A percentile compares a stretch with the other conserved stretches of the same genome.
Conservation (phyloP, 345 rosid genomes). For the Linum usitatissimum region DNA sequence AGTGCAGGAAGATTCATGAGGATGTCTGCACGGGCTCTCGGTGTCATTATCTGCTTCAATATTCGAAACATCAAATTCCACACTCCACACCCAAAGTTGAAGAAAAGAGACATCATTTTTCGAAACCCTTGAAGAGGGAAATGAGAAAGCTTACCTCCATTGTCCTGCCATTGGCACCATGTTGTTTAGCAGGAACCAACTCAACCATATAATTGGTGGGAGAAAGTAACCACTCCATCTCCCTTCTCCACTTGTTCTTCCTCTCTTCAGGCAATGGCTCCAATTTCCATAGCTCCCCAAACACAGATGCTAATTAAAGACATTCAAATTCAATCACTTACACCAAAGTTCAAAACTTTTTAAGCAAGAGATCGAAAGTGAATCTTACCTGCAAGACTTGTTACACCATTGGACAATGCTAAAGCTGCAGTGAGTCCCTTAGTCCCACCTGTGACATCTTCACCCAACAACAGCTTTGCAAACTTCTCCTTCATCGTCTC, state of each 20-base stretch:
- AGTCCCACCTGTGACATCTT: constrained; percentile 73
- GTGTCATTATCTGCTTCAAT: constrained; percentile 77
- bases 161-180: constrained; percentile 60
- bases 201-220: constrained; percentile 92
- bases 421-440: constrained; percentile 59
- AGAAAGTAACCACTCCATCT: constrained; percentile 94
- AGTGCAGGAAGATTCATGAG: constrained; percentile 95
- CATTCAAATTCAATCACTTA: constrained; percentile 6
- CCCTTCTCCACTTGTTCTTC: constrained; percentile 70
- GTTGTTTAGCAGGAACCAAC: constrained; percentile 93
- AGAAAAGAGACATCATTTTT: neutral
- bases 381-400: constrained; percentile 65
- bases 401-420: constrained; percentile 78
- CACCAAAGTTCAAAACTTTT: neutral
- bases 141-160: constrained; percentile 45
- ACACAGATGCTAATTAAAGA: constrained; percentile 44
- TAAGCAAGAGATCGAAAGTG: constrained; percentile 2
- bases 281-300: constrained; percentile 95
- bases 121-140: neutral
- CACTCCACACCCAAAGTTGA: constrained; percentile 11
- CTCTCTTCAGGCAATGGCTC: constrained; percentile 77
- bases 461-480: constrained; percentile 72
- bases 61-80: constrained; percentile 12
- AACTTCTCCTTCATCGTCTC: constrained; percentile 83
- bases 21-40: constrained; percentile 86